Evolutionary conservation across 768 basidiomycete genomes (phyloP), one percentile per base, ranked within the genome.

Genomic region (Macrolepiota fuliginosa): DNA sequence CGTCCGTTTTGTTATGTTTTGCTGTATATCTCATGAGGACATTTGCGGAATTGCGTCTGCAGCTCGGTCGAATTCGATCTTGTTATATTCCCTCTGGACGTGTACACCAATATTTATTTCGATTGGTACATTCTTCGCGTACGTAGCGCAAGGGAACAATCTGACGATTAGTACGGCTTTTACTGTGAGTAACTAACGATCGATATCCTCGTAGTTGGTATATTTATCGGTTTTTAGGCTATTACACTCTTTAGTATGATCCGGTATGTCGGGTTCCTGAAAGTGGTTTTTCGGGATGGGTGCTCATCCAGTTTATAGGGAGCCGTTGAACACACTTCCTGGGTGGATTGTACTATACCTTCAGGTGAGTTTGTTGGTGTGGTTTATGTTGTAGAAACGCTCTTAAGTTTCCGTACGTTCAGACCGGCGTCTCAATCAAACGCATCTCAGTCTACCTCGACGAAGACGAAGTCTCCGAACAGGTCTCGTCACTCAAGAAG

Each of bases 181-280:
- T 70, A 96, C 95, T 47, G 88, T 88, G 46, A 37, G 84, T 76
- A 27, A 17, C 37, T 35, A 19, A 22, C 13, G 12, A 13, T 12
- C 22, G 13, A 49, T 49, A 13, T 24, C 47, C 22, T 12, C 47
- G n/a, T 19, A n/a, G n/a, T 19, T 49, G 22, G 47, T 12, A 5
- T 15, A 27, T 15, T 49, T 19, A 49, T 24, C 47, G 25, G 24
- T 1, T 49, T 10, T 13, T 54, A 89, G 83, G 79, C 93, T 0
- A 90, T 97, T 37, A 84, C 92, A 0, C 72, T 96, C 46, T 96
- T 96, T 73, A 80, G 80, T 50, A 94, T 97, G 94, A 80, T 97
- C 67, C 82, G 86, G 82, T 86, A 66, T n/a, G 75, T 63, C 4
- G 6, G 12, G 15, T 11, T 53, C 1, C 12, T 4, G 6, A 12